Evolutionary conservation across 495 filamentous ascomycete genomes (phyloP).

Genomic region (Sphaerosporella brunnea): DNA sequence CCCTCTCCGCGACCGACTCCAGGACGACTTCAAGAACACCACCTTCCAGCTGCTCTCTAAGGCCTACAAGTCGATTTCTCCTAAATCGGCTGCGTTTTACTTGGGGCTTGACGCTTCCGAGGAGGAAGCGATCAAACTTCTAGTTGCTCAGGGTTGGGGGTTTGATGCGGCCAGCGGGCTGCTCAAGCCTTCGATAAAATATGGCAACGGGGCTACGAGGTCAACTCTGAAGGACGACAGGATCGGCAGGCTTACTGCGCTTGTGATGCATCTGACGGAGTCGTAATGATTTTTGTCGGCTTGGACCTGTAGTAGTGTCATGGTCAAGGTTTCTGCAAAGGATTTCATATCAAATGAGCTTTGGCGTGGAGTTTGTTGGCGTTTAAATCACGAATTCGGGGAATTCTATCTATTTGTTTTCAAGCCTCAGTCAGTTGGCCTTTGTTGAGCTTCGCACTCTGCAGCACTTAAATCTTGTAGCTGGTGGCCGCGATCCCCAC

Average conservation of each 20-base stretch:
- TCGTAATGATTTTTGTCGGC: no score
- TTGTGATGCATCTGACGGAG: slow-evolving; percentile 24
- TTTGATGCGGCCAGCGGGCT: not conserved
- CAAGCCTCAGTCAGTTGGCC: no score
- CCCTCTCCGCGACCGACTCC: slow-evolving; percentile 28
- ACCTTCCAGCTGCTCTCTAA: slow-evolving; percentile 33
- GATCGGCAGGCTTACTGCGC: slow-evolving; percentile 20
- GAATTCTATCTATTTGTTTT: no score
- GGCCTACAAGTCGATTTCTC: slow-evolving; percentile 35
- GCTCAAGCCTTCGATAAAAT: slow-evolving; percentile 1
- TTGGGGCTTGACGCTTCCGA: slow-evolving; percentile 31
- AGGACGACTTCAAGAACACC: slow-evolving; percentile 33
- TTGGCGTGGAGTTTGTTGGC: no score
- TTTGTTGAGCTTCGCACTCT: no score
- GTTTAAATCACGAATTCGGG: no score
- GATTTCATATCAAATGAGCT: no score
- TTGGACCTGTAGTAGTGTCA: no score
- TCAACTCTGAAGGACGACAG: slow-evolving; percentile 18
- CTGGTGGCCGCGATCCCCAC: no score
- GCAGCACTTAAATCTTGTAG: no score
- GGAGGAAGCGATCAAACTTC: slow-evolving; percentile 25
- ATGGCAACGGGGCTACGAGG: not conserved
- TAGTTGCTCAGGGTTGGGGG: slow-evolving; percentile 31
- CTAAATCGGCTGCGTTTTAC: slow-evolving; percentile 31
- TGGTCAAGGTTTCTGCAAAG: no score